Percentiles rank a stretch among this genome's conserved stretches.
These are phyloP conservation scores for Penicillium paxilli DNA, from an alignment of 495 filamentous ascomycete genomes.

Conservation along the genomic window DNA sequence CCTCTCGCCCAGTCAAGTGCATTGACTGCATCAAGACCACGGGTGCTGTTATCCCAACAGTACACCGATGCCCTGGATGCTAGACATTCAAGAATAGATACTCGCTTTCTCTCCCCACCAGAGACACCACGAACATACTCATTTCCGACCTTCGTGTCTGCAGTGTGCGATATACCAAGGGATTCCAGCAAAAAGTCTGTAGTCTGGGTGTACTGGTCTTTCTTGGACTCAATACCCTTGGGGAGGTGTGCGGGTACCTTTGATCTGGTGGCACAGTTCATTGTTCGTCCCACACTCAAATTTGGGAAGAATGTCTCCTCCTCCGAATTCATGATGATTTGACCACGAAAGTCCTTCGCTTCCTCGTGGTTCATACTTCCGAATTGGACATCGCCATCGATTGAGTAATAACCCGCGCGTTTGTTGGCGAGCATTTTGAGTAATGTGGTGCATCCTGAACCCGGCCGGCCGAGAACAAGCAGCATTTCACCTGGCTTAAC, in stretches of 20 bases:
- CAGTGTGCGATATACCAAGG: constrained; percentile 77
- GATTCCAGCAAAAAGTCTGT: constrained; percentile 72
- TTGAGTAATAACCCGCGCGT: constrained; percentile 52
- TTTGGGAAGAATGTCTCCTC: constrained; percentile 72
- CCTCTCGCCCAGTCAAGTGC: constrained; percentile 55
- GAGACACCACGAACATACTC: constrained; percentile 77
- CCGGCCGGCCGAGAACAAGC: constrained; percentile 46
- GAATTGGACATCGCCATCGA: constrained; percentile 59
- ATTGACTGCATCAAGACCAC: constrained; percentile 61
- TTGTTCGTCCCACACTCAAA: constrained; percentile 69
- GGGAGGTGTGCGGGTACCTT: constrained; percentile 40
- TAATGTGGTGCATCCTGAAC: constrained; percentile 47
- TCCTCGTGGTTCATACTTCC: constrained; percentile 58
- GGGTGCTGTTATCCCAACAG: constrained; percentile 63
- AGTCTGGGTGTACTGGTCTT: constrained; percentile 43
- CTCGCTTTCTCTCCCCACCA: constrained; percentile 78
- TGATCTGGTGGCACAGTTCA: constrained; percentile 61
- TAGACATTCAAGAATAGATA: constrained; percentile 66
- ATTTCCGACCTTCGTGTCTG: constrained; percentile 77
- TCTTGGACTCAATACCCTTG: constrained; percentile 40
- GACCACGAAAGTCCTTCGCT: constrained; percentile 61
- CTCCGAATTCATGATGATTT: constrained; percentile 70
- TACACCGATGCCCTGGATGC: constrained; percentile 60
- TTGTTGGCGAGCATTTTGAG: constrained; percentile 68
- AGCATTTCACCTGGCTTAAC: constrained; percentile 57